A percentile compares a stretch with the other conserved stretches of the same genome.
Evolutionary conservation across 352 stramenopile genomes (phyloP).

Genomic region (Globisporangium nagaii): DNA sequence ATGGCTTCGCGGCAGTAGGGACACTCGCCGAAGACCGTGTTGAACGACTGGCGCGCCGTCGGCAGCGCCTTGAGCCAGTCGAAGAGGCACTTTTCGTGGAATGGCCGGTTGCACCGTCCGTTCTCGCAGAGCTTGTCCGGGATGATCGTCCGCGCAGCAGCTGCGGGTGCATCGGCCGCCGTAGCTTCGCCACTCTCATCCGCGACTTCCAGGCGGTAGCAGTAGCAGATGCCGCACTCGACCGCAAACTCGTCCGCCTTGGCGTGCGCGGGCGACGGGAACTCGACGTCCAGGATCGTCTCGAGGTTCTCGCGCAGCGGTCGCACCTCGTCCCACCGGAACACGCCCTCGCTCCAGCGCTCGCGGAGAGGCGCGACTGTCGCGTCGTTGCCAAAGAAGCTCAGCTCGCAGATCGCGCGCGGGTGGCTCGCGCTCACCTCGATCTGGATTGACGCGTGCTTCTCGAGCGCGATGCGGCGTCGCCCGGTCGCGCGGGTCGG

Average conservation of each 20-base stretch:
- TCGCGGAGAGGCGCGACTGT: conserved; percentile 46
- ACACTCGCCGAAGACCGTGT: conserved; percentile 87
- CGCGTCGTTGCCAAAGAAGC: conserved; percentile 73
- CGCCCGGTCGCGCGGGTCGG: conserved; percentile 58
- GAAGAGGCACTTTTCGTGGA: conserved; percentile 85
- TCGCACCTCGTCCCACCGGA: conserved; percentile 53
- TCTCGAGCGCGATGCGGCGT: conserved; percentile 56
- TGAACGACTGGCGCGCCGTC: conserved; percentile 85
- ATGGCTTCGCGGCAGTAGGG: conserved; percentile 88
- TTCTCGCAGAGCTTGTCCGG: conserved; percentile 87
- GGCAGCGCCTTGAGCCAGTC: conserved; percentile 88
- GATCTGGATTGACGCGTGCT: conserved; percentile 70
- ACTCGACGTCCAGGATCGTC: conserved; percentile 39
- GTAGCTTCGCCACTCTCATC: not conserved
- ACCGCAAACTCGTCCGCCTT: conserved; percentile 63
- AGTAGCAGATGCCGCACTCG: conserved; percentile 90
- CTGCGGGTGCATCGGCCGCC: not conserved
- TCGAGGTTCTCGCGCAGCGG: conserved; percentile 68
- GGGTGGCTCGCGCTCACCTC: conserved; percentile 46
- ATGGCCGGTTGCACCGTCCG: conserved; percentile 72
- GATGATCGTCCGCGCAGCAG: conserved; percentile 30
- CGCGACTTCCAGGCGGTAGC: conserved; percentile 55
- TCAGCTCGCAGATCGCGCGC: conserved; percentile 45
- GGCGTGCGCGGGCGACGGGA: conserved; percentile 51
- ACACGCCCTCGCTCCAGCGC: conserved; percentile 45